Evolutionary conservation across 2,329 filamentous ascomycete species (phyloP).

Genomic region (Cordyceps fumosorosea): DNA sequence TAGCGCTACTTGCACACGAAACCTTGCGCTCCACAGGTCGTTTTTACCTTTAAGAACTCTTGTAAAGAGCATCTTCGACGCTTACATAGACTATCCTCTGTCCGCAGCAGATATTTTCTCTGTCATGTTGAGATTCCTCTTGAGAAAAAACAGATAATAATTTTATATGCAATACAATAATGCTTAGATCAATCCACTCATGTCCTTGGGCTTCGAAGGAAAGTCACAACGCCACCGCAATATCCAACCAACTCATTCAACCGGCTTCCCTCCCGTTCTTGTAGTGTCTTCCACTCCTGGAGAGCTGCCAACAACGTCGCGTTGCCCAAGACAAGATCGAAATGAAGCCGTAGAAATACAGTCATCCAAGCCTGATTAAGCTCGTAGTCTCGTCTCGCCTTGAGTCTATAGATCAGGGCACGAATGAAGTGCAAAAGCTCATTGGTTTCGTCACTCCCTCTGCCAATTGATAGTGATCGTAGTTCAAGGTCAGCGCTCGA

Average conservation of each 20-base stretch:
- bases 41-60: too few species aligned
- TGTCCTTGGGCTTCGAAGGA: constrained; percentile 60
- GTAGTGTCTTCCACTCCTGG: constrained; percentile 62
- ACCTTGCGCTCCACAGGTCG: not conserved
- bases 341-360: constrained; percentile 79
- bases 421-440: constrained; percentile 75
- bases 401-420: constrained; percentile 68
- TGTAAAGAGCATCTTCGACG: too few species aligned
- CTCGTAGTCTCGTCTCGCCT: constrained; percentile 75
- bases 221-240: constrained; percentile 77
- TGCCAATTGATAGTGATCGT: constrained; percentile 59
- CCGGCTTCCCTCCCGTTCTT: constrained; percentile 63
- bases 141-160: too few species aligned
- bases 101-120: not conserved
- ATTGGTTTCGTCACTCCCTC: constrained; percentile 44
- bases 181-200: constrained; percentile 20
- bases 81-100: not conserved
- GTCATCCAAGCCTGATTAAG: constrained; percentile 96
- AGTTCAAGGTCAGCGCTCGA: constrained; percentile 87
- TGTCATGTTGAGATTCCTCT: too few species aligned
- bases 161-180: constrained; percentile 2
- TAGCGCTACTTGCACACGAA: not conserved
- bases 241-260: constrained; percentile 77
- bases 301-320: constrained; percentile 52
- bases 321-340: constrained; percentile 47